Base-by-base conservation (phyloP, 305 asterid species). In the Fraxinus sp. region DNA sequence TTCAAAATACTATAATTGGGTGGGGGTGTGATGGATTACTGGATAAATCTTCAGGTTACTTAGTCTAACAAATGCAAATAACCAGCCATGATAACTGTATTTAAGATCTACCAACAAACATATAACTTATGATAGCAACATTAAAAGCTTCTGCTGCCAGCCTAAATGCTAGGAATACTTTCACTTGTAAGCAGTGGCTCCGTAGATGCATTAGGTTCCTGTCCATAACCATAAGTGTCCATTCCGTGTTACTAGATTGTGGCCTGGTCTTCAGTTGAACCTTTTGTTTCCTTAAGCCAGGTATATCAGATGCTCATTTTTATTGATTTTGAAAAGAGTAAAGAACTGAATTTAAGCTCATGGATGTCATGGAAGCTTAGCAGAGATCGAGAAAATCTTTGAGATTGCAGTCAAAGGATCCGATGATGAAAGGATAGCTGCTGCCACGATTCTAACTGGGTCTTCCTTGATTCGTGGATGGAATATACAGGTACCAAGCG, bases 341-440 rank as follows among this genome's bases (percentile, higher is more conserved):
- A 87, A 87, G 90, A 91, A 95, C 98, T 93, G 90, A 93, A 95
- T 81, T 91, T 88, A 86, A 90, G 93, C 94, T 93, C 94, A 92
- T 95, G 93, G 91, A 89, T 92, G 85, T 91, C 86, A 91, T 92
- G 95, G 92, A 95, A 95, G 99, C 97, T 94, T 94, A 85, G 94
- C 95, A 89, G 99, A 95, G 89, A 90, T 94, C 7, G 92, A 95
- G 88, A 95, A 94, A 91, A 89, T 95, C 79, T 94, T 93, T 85
- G 94, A 94, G 93, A 84, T 92, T 79, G 98, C 98, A 52, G 89
- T 87, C 84, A 76, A 89, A 80, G 99, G 98, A 85, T 91, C 94
- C 35, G 87, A 85, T 55, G 97, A 91, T 68, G 97, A 93, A 83
- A 94, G 89, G 90, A 88, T 91, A 88, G 94, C 94, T 89, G 97